phyloP scores from a whole-genome alignment of 140 eudicot genomes.

The Stevia rebaudiana region DNA sequence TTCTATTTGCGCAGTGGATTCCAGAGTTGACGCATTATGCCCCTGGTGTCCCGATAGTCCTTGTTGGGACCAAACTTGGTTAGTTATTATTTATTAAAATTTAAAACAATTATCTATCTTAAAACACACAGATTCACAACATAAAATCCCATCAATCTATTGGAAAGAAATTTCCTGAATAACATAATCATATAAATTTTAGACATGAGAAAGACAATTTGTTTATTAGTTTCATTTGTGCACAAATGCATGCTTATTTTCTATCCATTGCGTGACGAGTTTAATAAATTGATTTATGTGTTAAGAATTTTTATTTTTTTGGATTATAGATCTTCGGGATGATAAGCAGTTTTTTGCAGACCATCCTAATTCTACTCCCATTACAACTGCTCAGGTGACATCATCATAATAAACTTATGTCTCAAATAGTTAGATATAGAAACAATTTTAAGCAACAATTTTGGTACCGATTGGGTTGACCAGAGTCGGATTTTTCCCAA shows the following conservation, averaged over 20 bases:
- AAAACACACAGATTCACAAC: neutral
- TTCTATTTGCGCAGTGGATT: slow-evolving; percentile 49
- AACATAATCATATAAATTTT: neutral
- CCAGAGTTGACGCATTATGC: slow-evolving; percentile 78
- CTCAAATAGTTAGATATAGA: neutral
- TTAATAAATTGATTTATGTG: neutral
- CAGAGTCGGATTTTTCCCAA: neutral
- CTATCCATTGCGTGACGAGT: neutral
- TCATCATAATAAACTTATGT: slow-evolving; percentile 1
- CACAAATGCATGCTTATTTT: neutral
- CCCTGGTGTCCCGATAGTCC: slow-evolving; percentile 80
- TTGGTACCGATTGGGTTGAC: neutral
- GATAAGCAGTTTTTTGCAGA: slow-evolving; percentile 75
- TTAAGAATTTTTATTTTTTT: slow-evolving; percentile 7
- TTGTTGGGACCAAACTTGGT: slow-evolving; percentile 79
- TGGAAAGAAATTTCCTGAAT: neutral
- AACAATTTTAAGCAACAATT: neutral
- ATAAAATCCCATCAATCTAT: neutral
- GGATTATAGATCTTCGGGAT: slow-evolving; percentile 76
- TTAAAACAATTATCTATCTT: slow-evolving; percentile 2
- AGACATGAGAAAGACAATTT: neutral
- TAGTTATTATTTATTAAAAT: too few species aligned
- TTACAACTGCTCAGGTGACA: slow-evolving; percentile 59
- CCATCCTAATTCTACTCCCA: slow-evolving; percentile 87
- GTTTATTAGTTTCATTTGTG: slow-evolving; percentile 3